Percentiles rank a stretch among this genome's conserved stretches.
phyloP scores from a whole-genome alignment of 352 stramenopile genomes.

The Thalassiosira exigua region DNA sequence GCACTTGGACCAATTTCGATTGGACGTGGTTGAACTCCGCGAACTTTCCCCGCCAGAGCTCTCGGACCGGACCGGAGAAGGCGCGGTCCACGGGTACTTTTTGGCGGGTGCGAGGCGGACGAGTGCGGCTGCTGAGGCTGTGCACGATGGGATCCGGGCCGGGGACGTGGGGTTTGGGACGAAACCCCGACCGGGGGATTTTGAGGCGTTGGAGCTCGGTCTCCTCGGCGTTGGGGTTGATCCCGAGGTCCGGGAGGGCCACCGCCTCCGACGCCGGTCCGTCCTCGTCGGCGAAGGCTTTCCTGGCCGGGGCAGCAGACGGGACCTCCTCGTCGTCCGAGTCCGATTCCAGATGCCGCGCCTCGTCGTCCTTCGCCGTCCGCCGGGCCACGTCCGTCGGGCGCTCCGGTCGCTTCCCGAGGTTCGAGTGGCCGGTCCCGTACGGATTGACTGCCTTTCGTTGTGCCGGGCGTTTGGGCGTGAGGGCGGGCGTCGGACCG shows the following conservation, averaged over 20 bases:
- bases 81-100: slow-evolving; percentile 53
- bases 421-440: neutral
- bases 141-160: slow-evolving; percentile 60
- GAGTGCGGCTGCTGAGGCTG: slow-evolving; percentile 54
- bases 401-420: neutral
- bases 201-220: slow-evolving; percentile 39
- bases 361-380: neutral
- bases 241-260: slow-evolving; percentile 20
- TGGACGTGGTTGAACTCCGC: slow-evolving; percentile 92
- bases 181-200: slow-evolving; percentile 59
- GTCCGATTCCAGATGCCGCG: neutral
- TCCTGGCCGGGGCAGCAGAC: neutral
- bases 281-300: neutral
- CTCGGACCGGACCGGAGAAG: slow-evolving; percentile 52
- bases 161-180: slow-evolving; percentile 40
- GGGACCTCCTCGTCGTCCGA: neutral
- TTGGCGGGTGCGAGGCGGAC: slow-evolving; percentile 42
- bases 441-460: too few species aligned
- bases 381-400: neutral
- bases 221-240: slow-evolving; percentile 13
- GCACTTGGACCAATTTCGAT: slow-evolving; percentile 93
- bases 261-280: neutral
- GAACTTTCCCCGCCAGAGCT: slow-evolving; percentile 82
- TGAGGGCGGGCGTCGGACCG: too few species aligned
- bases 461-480: too few species aligned